These are phyloP conservation scores for Porphyridium purpureum DNA, from an alignment of 23 red algal species.

Conservation along the genomic window DNA sequence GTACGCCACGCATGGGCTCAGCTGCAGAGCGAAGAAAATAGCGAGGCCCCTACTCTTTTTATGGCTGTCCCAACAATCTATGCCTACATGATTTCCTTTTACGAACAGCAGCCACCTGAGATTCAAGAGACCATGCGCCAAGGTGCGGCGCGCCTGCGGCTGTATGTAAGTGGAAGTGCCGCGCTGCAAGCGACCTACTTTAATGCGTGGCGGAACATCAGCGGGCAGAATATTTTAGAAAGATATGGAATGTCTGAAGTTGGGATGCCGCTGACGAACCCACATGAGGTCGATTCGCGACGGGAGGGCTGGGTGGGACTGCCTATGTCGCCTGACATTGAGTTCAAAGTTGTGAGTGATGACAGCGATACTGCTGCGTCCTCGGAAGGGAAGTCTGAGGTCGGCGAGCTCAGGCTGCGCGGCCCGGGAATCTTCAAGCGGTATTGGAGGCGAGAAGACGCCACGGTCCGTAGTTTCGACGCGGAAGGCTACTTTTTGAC, in stretches of 20 bases:
- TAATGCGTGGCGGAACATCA: conserved; percentile 22
- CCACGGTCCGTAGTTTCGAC: conserved; percentile 41
- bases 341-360: conserved; percentile 12
- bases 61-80: conserved; percentile 89
- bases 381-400: background rate
- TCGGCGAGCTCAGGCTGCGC: conserved; percentile 52
- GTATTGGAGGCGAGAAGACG: conserved; percentile 38
- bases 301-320: conserved; percentile 22
- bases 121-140: conserved; percentile 26
- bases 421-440: conserved; percentile 51
- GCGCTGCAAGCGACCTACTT: conserved; percentile 34
- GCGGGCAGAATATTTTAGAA: conserved; percentile 44
- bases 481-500: conserved; percentile 71
- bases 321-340: conserved; percentile 9
- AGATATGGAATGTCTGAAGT: conserved; percentile 95
- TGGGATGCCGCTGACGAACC: conserved; percentile 35
- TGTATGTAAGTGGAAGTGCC: conserved; percentile 75
- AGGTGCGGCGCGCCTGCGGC: conserved; percentile 33
- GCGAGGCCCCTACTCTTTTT: conserved; percentile 49
- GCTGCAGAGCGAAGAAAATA: conserved; percentile 1
- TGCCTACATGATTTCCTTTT: conserved; percentile 34
- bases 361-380: background rate
- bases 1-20: conserved; percentile 22
- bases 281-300: conserved; percentile 18
- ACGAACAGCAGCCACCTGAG: conserved; percentile 12